Evolutionary conservation across 2,329 filamentous ascomycete species (phyloP).

Genomic region (Sarocladium kiliense): DNA sequence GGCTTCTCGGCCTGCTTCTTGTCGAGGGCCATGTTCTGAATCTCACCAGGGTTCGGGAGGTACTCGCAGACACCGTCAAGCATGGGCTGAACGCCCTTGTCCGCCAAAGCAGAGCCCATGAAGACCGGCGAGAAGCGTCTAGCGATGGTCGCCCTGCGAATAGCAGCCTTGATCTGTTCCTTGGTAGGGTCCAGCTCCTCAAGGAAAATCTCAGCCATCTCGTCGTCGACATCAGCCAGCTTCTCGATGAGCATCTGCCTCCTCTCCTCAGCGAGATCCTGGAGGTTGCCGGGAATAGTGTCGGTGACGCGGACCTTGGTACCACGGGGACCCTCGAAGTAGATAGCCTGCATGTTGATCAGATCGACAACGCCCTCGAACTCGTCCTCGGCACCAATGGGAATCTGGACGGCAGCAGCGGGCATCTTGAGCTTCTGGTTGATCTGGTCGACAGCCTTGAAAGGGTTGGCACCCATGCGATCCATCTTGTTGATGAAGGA

Average conservation of each 20-base stretch:
- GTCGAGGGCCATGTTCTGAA: conserved; percentile 86
- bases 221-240: conserved; percentile 93
- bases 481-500: conserved; percentile 99
- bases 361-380: conserved; percentile 92
- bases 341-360: conserved; percentile 86
- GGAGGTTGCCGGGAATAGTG: conserved; percentile 76
- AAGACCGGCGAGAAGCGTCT: conserved; percentile 91
- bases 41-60: conserved; percentile 84
- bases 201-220: conserved; percentile 92
- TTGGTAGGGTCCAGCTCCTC: conserved; percentile 77
- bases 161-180: conserved; percentile 84
- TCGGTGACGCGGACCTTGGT: conserved; percentile 71
- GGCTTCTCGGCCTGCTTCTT: conserved; percentile 70
- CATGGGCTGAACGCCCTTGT: conserved; percentile 95
- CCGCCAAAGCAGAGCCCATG: conserved; percentile 92
- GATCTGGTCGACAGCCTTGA: conserved; percentile 96
- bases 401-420: conserved; percentile 89
- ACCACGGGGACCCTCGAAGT: conserved; percentile 81
- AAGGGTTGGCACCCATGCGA: conserved; percentile 95
- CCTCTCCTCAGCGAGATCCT: conserved; percentile 74
- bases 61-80: conserved; percentile 95
- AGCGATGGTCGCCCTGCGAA: conserved; percentile 82
- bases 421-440: conserved; percentile 91
- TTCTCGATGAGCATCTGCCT: conserved; percentile 86
- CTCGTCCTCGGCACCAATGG: conserved; percentile 86